Percentiles rank a stretch among this genome's conserved stretches.
These are phyloP conservation scores for Trametes meyenii DNA, from an alignment of 768 basidiomycete genomes.

Conservation along the genomic window DNA sequence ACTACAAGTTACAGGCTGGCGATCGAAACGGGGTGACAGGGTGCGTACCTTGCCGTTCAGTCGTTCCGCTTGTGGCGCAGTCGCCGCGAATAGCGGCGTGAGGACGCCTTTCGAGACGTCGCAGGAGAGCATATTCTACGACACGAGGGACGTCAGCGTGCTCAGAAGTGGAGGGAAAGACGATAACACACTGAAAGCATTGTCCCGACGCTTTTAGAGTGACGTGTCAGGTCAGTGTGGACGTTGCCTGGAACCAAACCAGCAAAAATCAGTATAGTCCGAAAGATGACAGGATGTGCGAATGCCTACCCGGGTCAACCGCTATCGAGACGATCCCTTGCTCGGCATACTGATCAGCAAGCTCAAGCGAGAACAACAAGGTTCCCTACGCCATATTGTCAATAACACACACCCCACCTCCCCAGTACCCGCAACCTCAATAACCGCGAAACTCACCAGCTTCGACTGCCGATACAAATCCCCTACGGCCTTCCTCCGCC, in stretches of 20 bases:
- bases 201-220: neutral
- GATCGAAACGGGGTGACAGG: too few relatives aligned
- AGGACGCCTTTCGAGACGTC: slow-evolving; percentile 7
- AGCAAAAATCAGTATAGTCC: too few relatives aligned
- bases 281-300: too few relatives aligned
- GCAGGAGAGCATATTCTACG: slow-evolving; percentile 12
- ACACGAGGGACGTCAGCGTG: too few relatives aligned
- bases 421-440: too few relatives aligned
- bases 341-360: slow-evolving; percentile 48
- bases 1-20: too few relatives aligned
- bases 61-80: neutral
- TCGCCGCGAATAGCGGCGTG: slow-evolving; percentile 20
- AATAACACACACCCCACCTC: neutral
- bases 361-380: slow-evolving; percentile 45
- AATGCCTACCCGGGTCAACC: slow-evolving; percentile 45
- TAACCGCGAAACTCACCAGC: slow-evolving; percentile 40
- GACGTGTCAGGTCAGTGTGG: slow-evolving; percentile 5
- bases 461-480: slow-evolving; percentile 41
- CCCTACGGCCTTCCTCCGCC: slow-evolving; percentile 15
- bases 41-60: slow-evolving; percentile 13
- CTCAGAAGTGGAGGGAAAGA: neutral
- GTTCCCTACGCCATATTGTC: neutral
- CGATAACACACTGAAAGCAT: neutral
- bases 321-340: slow-evolving; percentile 47
- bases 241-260: slow-evolving; percentile 3